Percentiles rank a stretch among this genome's conserved stretches.
phyloP scores from a whole-genome alignment of 805 yeast genomes.

The Lipomyces yamanashiensis region DNA sequence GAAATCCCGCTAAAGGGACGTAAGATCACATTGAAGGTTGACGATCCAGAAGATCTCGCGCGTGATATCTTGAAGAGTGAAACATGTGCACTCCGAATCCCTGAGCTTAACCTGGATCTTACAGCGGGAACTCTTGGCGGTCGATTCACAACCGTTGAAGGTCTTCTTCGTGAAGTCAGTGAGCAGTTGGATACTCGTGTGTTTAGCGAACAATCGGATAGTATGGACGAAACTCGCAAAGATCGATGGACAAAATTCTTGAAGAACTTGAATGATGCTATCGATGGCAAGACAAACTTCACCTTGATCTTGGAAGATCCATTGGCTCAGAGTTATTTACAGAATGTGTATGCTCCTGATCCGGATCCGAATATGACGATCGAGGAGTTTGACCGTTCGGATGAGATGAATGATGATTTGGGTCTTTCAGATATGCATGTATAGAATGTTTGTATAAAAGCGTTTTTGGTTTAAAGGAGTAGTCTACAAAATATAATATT shows the following conservation, averaged over 20 bases:
- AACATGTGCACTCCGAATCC: constrained; percentile 82
- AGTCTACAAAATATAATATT: background rate
- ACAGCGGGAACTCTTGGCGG: constrained; percentile 98
- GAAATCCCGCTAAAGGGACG: constrained; percentile 87
- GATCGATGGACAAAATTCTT: constrained; percentile 84
- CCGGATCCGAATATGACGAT: constrained; percentile 92
- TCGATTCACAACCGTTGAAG: constrained; percentile 95
- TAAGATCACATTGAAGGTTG: constrained; percentile 70
- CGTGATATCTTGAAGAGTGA: constrained; percentile 93
- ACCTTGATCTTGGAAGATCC: constrained; percentile 94
- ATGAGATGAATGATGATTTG: constrained; percentile 86
- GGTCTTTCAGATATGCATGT: constrained; percentile 63
- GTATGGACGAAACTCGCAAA: constrained; percentile 80
- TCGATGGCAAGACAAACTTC: constrained; percentile 79
- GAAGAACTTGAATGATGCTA: constrained; percentile 72
- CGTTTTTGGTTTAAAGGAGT: background rate
- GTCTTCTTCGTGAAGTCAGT: constrained; percentile 82
- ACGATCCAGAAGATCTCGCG: constrained; percentile 89
- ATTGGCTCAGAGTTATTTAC: constrained; percentile 90
- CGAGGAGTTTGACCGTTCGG: constrained; percentile 88
- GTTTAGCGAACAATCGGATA: constrained; percentile 82
- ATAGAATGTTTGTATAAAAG: constrained; percentile 19
- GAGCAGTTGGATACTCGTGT: constrained; percentile 89
- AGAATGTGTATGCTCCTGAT: constrained; percentile 99
- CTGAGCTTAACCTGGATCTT: constrained; percentile 87